phyloP scores from a whole-genome alignment of 2,329 filamentous ascomycete genomes.

The Mycosphaerella sp. region DNA sequence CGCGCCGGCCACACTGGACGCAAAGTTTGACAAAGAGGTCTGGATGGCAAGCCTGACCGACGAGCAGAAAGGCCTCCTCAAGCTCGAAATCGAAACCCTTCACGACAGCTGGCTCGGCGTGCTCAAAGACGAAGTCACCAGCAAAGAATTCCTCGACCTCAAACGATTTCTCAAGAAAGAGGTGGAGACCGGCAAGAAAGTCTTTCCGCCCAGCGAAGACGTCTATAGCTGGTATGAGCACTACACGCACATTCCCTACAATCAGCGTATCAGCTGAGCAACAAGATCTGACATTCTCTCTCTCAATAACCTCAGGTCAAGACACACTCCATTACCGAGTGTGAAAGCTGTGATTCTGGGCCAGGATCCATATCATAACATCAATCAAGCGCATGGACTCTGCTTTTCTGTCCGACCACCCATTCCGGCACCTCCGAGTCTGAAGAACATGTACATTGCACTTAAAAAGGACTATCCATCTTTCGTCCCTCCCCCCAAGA shows the following conservation, averaged over 20 bases:
- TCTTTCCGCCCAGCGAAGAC: slow-evolving; percentile 83
- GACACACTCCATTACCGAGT: slow-evolving; percentile 77
- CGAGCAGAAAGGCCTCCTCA: slow-evolving; percentile 76
- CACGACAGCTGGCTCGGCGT: slow-evolving; percentile 86
- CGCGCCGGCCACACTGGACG: slow-evolving; percentile 31
- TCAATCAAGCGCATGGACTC: slow-evolving; percentile 91
- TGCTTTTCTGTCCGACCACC: slow-evolving; percentile 92
- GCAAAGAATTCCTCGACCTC: slow-evolving; percentile 73
- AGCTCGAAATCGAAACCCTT: slow-evolving; percentile 86
- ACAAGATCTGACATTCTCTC: neutral
- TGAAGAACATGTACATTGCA: slow-evolving; percentile 88
- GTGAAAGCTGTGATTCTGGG: slow-evolving; percentile 93
- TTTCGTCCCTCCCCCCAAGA: slow-evolving; percentile 69
- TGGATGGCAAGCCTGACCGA: slow-evolving; percentile 75
- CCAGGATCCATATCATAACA: slow-evolving; percentile 95
- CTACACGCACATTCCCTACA: slow-evolving; percentile 4
- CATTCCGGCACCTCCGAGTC: slow-evolving; percentile 78
- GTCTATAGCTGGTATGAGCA: slow-evolving; percentile 79
- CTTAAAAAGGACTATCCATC: slow-evolving; percentile 80
- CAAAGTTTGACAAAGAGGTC: slow-evolving; percentile 77
- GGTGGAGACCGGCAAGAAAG: slow-evolving; percentile 63
- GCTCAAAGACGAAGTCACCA: slow-evolving; percentile 78
- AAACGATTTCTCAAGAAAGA: slow-evolving; percentile 84
- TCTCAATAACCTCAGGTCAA: slow-evolving; percentile 61
- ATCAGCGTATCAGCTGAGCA: neutral